Evolutionary conservation across 2,329 filamentous ascomycete species (phyloP), one percentile per base, ranked within the genome.

Genomic region (Colletotrichum australisinense): DNA sequence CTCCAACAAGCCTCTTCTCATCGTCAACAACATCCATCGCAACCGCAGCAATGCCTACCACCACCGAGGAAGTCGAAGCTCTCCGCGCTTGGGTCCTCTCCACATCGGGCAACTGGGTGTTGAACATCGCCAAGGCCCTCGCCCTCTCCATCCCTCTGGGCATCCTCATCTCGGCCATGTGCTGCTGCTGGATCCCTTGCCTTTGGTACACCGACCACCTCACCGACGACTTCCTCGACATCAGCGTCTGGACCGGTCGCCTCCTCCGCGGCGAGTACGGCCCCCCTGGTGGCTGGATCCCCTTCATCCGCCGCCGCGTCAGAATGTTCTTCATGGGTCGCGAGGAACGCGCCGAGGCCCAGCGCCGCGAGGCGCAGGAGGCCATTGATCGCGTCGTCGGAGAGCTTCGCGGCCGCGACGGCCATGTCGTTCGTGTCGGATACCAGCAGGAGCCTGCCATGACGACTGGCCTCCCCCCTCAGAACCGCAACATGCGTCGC

Each of bases 151-250:
- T 75, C 32, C 53, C 60, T 22, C 16, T 71, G 35, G 75, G 75
- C 30, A 24, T 77, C 22, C 5, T 72, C 57, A n/a, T 77, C 30
- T 74, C 75, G n/a, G 28, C 70, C 19, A n/a, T 74, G 42, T 67
- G 52, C 32, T 77, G 75, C 67, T 77, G 74, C 75, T 77, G 76
- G 76, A 30, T 53, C 5, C 63, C 69, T 19, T 76, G 70, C 65
- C 16, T 76, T 3, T 74, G 66, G 32, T 70, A 73, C 68, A 46
- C 32, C 46, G 58, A 68, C 58, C 38, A 69, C 30, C 52, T 69
- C 53, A 52, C 55, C n/a, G 38, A 63, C 58, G 35, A 12, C 16
- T 55, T 67, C 35, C 32, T 32, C 65, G 24, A 59, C 53, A 19
- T 46, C 42, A 49, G 42, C 4, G 42, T 49, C 7, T 49, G 42